Evolutionary conservation across 352 stramenopile genomes (phyloP).

Genomic region (Pythium phragmiticola): DNA sequence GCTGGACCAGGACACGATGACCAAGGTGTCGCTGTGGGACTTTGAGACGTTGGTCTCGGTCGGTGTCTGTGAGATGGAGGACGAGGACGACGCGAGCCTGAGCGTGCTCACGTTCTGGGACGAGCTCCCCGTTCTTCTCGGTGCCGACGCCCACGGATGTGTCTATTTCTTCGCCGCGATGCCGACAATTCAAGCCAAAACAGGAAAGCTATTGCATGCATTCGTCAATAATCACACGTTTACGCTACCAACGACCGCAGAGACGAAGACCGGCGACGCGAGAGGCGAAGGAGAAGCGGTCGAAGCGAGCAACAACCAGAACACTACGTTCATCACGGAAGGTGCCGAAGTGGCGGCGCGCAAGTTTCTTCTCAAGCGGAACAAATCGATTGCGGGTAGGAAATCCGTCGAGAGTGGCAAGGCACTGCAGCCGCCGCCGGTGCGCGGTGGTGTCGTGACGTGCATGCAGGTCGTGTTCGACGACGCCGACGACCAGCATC

Average conservation of each 20-base stretch:
- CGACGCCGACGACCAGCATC: constrained; percentile 28
- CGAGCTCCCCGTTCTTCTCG: constrained; percentile 64
- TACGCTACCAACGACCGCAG: background rate
- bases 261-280: background rate
- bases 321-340: constrained; percentile 31
- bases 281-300: background rate
- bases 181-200: constrained; percentile 39
- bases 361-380: constrained; percentile 38
- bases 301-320: background rate
- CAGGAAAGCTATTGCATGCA: constrained; percentile 51
- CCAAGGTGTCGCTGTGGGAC: constrained; percentile 67
- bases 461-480: constrained; percentile 60
- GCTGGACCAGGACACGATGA: constrained; percentile 32
- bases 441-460: constrained; percentile 32
- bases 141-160: constrained; percentile 40
- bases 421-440: constrained; percentile 3
- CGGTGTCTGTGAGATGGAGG: constrained; percentile 31
- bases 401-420: background rate
- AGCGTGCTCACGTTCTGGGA: constrained; percentile 65
- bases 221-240: constrained; percentile 48
- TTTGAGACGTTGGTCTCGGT: constrained; percentile 68
- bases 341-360: constrained; percentile 32
- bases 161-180: constrained; percentile 63
- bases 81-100: constrained; percentile 32
- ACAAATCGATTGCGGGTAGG: background rate